Evolutionary conservation across 2,329 filamentous ascomycete species (phyloP).

Genomic region (Fusarium verticillioides): DNA sequence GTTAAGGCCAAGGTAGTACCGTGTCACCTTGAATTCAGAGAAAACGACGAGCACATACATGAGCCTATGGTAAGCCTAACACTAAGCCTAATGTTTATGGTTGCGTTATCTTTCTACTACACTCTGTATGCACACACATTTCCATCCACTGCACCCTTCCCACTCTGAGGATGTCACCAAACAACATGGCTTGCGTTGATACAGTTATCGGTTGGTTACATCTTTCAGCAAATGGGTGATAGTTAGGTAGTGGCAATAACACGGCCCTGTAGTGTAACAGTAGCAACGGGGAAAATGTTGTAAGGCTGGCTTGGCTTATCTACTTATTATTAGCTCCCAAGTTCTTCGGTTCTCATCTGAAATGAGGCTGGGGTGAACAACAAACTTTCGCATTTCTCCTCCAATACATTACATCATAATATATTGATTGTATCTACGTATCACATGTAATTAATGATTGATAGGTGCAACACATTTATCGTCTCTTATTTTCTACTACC

Average conservation of each 20-base stretch:
- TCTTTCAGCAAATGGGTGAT: background rate
- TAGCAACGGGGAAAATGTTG: background rate
- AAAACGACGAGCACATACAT: background rate
- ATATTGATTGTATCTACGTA: background rate
- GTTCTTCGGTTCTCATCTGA: background rate
- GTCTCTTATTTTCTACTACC: background rate
- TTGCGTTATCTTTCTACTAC: background rate
- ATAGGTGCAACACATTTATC: background rate
- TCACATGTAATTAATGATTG: background rate
- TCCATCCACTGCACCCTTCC: background rate
- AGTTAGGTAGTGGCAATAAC: background rate
- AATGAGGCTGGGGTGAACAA: background rate
- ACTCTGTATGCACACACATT: background rate
- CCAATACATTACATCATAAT: background rate
- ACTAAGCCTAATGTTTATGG: background rate
- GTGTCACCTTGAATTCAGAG: background rate
- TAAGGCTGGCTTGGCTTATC: background rate
- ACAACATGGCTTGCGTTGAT: background rate
- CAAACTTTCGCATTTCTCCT: background rate
- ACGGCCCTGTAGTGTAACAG: background rate
- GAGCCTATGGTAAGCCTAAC: background rate
- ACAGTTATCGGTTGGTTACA: background rate
- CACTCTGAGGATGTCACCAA: slow-evolving; percentile 20
- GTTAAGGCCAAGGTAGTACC: slow-evolving; percentile 2
- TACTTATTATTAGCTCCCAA: background rate